Evolutionary conservation across 306 rosid genomes (phyloP).

Genomic region (Cicer cuneatum): DNA sequence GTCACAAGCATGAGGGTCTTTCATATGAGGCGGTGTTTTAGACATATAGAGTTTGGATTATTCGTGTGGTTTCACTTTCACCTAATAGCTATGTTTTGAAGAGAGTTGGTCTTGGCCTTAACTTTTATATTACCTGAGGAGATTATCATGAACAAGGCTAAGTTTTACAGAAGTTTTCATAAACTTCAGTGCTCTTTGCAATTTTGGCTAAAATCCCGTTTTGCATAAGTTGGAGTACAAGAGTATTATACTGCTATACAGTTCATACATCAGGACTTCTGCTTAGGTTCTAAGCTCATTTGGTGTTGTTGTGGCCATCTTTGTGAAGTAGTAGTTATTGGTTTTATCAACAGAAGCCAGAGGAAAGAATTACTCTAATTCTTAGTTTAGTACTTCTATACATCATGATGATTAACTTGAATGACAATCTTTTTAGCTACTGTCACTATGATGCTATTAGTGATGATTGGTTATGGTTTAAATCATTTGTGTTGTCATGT

Average conservation of each 20-base stretch:
- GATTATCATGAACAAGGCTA: conserved; percentile 15
- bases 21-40: background rate
- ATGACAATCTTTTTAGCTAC: conserved; percentile 27
- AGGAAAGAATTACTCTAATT: conserved; percentile 15
- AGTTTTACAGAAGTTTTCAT: background rate
- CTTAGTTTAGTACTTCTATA: background rate
- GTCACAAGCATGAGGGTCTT: background rate
- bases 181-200: background rate
- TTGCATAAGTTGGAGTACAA: background rate
- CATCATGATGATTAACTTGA: background rate
- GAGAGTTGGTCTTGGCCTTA: conserved; percentile 1
- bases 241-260: background rate
- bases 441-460: background rate
- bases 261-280: conserved; percentile 5
- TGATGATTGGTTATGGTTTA: conserved; percentile 31
- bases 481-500: conserved; percentile 5
- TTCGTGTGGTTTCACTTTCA: background rate
- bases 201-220: background rate
- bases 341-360: conserved; percentile 19
- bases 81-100: background rate
- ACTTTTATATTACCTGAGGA: background rate
- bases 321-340: background rate
- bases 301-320: conserved; percentile 28
- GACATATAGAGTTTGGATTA: background rate
- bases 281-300: conserved; percentile 28